A percentile compares a stretch with the other conserved stretches of the same genome.
phyloP scores from a whole-genome alignment of 495 filamentous ascomycete genomes.

The Extremus antarcticus region DNA sequence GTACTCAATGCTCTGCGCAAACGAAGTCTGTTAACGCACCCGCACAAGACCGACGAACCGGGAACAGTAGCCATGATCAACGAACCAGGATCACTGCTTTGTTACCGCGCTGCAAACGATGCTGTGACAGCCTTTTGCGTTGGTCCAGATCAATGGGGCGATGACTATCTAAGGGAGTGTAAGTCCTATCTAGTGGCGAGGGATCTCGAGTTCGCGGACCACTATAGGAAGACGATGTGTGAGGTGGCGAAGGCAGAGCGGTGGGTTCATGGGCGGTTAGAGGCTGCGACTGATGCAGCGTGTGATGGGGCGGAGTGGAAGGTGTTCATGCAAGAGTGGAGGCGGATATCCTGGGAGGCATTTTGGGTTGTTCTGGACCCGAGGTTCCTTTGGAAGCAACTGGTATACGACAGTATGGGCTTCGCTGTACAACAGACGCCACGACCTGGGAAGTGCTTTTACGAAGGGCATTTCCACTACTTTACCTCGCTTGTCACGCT shows the following conservation, averaged over 20 bases:
- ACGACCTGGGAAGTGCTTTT: background rate
- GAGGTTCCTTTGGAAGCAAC: background rate
- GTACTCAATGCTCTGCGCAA: background rate
- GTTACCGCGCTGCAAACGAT: background rate
- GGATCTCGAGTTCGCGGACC: background rate
- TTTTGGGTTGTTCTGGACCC: background rate
- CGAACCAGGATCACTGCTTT: background rate
- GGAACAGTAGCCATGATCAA: background rate
- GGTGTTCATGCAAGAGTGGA: no score
- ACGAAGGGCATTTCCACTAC: background rate
- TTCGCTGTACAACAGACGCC: background rate
- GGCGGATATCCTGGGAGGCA: no score
- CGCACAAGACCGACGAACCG: background rate
- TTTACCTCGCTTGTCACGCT: background rate
- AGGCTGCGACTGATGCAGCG: background rate
- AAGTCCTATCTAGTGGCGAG: background rate
- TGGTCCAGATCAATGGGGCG: background rate
- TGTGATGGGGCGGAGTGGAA: background rate
- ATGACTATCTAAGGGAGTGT: background rate
- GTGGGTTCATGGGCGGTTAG: background rate
- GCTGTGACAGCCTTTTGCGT: background rate
- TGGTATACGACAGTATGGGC: background rate
- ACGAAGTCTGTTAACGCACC: background rate
- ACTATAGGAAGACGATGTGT: background rate
- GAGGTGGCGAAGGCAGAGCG: background rate